Conservation (phyloP, 139 green algal species). For the Deuterostichococcus epilithicus region DNA sequence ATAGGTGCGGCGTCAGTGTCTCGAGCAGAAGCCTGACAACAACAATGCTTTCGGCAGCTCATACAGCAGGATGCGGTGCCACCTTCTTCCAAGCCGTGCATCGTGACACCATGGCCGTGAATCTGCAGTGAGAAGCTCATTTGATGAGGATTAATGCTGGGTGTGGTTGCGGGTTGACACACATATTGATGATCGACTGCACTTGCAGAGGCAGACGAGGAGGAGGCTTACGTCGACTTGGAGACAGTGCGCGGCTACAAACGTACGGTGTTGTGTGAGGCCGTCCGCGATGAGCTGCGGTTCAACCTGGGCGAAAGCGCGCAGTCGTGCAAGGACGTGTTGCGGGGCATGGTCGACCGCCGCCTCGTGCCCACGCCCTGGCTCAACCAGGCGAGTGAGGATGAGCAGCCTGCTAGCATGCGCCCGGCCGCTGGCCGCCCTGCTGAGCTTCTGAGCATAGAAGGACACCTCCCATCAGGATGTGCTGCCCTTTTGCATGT, state of each 20-base stretch:
- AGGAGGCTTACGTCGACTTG: slow-evolving; percentile 49
- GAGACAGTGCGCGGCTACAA: slow-evolving; percentile 52
- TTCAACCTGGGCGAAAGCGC: slow-evolving; percentile 23
- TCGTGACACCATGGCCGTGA: too few species aligned
- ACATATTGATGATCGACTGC: too few species aligned
- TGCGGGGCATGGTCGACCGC: slow-evolving; percentile 39
- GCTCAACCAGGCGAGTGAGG: slow-evolving; percentile 61
- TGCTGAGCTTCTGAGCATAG: too few species aligned
- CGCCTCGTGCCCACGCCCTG: slow-evolving; percentile 58
- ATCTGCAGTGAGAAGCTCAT: too few species aligned
- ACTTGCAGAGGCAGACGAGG: slow-evolving; percentile 30
- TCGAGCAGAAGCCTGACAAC: too few species aligned
- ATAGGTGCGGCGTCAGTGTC: slow-evolving; percentile 30
- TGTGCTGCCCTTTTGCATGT: background rate
- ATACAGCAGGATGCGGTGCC: too few species aligned
- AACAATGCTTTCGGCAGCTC: too few species aligned
- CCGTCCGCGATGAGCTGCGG: slow-evolving; percentile 45
- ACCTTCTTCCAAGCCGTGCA: too few species aligned
- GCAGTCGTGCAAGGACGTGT: slow-evolving; percentile 9
- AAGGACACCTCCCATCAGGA: background rate
- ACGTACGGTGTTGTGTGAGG: slow-evolving; percentile 41
- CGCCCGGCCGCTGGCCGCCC: too few species aligned
- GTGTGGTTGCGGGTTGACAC: too few species aligned
- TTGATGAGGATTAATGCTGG: too few species aligned
- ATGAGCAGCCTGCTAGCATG: too few species aligned